These are phyloP conservation scores for Neofusicoccum umdonicola DNA, from an alignment of 2,329 filamentous ascomycete species.

Conservation along the genomic window DNA sequence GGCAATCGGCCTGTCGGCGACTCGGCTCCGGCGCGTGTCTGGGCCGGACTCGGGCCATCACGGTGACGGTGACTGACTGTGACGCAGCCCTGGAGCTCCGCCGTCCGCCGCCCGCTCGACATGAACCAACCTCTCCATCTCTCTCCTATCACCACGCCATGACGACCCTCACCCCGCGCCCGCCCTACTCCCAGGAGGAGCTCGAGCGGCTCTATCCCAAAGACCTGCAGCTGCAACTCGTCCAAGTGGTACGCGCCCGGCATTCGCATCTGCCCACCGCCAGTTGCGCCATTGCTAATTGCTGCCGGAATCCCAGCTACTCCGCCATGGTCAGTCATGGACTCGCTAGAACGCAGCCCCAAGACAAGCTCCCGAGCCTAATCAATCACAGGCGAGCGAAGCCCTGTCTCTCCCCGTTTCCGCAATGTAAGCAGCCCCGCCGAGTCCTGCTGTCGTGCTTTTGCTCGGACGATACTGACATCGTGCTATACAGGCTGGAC, in stretches of 20 bases:
- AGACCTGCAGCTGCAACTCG: constrained; percentile 76
- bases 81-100: not conserved
- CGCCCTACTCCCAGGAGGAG: constrained; percentile 78
- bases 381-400: constrained; percentile 61
- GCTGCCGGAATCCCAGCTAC: constrained; percentile 26
- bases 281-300: constrained; percentile 6
- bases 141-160: constrained; percentile 49
- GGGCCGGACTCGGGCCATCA: not conserved
- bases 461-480: not conserved
- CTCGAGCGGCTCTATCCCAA: constrained; percentile 77
- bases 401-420: constrained; percentile 84
- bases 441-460: not conserved
- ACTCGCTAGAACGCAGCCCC: not conserved
- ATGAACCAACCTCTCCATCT: not conserved
- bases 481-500: constrained; percentile 42
- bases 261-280: not conserved
- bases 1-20: constrained; percentile 5
- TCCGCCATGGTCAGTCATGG: constrained; percentile 37
- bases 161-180: constrained; percentile 73
- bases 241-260: constrained; percentile 65
- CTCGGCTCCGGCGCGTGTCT: not conserved
- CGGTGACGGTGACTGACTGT: not conserved
- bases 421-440: constrained; percentile 55
- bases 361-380: not conserved
- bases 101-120: not conserved